phyloP scores from a whole-genome alignment of 1,284 basidiomycete species.

The Pseudozyma tsukubaensis region DNA sequence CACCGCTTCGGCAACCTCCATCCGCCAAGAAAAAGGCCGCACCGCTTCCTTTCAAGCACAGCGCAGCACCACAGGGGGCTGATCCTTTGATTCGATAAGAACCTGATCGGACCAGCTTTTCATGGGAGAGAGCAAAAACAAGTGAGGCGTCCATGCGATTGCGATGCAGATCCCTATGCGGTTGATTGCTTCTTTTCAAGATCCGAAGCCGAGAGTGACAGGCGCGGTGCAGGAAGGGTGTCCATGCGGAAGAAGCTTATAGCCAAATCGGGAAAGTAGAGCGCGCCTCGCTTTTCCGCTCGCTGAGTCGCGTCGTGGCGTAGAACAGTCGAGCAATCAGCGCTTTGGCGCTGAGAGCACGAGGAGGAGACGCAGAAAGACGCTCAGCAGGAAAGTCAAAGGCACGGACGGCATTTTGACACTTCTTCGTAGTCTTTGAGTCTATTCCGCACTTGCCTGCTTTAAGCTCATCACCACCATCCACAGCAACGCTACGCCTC shows the following conservation, averaged over 20 bases:
- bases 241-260: neutral
- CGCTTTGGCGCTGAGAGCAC: too few species aligned
- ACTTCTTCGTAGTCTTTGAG: neutral
- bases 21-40: neutral
- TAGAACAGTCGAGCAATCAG: neutral
- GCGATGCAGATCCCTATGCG: too few species aligned
- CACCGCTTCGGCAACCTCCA: neutral
- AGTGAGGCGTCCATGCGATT: too few species aligned
- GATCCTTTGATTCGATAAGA: too few species aligned
- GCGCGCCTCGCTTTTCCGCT: slow-evolving; percentile 14
- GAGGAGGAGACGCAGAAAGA: too few species aligned
- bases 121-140: too few species aligned
- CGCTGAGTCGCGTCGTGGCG: slow-evolving; percentile 24
- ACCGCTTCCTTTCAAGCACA: neutral
- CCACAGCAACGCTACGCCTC: neutral
- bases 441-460: neutral
- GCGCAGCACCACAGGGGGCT: too few species aligned
- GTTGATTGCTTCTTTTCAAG: too few species aligned
- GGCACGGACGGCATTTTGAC: neutral
- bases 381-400: too few species aligned
- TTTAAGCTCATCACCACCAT: neutral
- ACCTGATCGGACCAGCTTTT: too few species aligned
- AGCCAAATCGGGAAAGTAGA: neutral
- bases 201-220: slow-evolving; percentile 7
- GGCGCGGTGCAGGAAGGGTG: neutral